These are phyloP conservation scores for Geotrichum australiense DNA, from an alignment of 1,139 yeast genomes.

Conservation along the genomic window DNA sequence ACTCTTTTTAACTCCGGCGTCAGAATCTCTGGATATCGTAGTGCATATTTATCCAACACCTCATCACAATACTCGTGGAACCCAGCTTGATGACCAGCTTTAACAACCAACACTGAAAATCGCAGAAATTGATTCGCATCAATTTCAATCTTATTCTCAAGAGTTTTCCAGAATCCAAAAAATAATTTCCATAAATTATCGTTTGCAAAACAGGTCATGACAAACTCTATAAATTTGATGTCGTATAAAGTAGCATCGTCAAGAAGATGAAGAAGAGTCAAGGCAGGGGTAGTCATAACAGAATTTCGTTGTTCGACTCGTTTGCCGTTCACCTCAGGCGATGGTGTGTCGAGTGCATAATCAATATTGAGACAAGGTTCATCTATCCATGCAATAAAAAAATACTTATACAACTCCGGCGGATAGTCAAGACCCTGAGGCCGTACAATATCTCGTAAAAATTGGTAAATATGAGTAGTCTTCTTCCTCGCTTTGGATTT, in stretches of 20 bases:
- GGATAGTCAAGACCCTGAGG: conserved; percentile 27
- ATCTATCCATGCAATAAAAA: conserved; percentile 28
- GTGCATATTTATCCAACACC: conserved; percentile 12
- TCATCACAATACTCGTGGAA: conserved; percentile 23
- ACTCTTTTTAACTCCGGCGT: conserved; percentile 21
- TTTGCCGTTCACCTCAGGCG: conserved; percentile 15
- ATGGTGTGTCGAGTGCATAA: conserved; percentile 23
- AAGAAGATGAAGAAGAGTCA: conserved; percentile 25
- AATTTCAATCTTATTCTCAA: conserved; percentile 17
- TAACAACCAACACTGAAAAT: conserved; percentile 29
- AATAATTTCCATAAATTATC: conserved; percentile 35
- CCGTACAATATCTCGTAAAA: conserved; percentile 28
- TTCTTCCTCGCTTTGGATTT: conserved; percentile 24
- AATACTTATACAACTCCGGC: conserved; percentile 24
- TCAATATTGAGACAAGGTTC: conserved; percentile 20
- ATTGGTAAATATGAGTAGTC: conserved; percentile 26
- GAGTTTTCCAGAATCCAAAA: conserved; percentile 32
- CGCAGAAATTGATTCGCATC: conserved; percentile 25
- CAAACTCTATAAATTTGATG: conserved; percentile 28
- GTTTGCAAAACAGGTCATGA: conserved; percentile 37
- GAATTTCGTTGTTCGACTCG: conserved; percentile 19
- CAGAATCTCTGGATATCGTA: conserved; percentile 14
- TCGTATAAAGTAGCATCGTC: conserved; percentile 20
- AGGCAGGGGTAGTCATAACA: conserved; percentile 25
- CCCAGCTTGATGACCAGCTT: conserved; percentile 26